Evolutionary conservation across 2,329 filamentous ascomycete species (phyloP).

Genomic region (Arthrobotrys conoides): DNA sequence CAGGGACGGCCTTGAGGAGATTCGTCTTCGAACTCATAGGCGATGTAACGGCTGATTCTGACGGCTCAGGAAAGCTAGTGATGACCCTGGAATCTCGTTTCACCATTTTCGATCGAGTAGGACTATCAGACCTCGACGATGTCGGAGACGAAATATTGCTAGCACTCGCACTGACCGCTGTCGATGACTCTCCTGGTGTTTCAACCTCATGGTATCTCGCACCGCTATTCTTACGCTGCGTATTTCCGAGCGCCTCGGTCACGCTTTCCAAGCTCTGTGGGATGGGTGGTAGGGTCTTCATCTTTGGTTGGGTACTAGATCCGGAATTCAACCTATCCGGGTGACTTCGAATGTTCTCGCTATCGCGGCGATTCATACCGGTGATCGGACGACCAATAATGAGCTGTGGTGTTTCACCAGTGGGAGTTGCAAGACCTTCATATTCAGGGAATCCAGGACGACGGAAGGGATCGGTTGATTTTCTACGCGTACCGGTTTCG

Average conservation of each 20-base stretch:
- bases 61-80: slow-evolving; percentile 55
- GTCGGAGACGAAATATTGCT: slow-evolving; percentile 47
- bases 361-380: slow-evolving; percentile 48
- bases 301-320: slow-evolving; percentile 4
- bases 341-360: slow-evolving; percentile 49
- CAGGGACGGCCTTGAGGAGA: slow-evolving; percentile 46
- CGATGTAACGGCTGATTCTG: slow-evolving; percentile 13
- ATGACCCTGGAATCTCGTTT: slow-evolving; percentile 51
- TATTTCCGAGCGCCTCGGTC: slow-evolving; percentile 34
- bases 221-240: background rate
- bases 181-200: slow-evolving; percentile 29
- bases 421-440: slow-evolving; percentile 49
- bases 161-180: slow-evolving; percentile 51
- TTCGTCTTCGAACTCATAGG: slow-evolving; percentile 53
- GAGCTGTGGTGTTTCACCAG: slow-evolving; percentile 4
- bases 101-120: slow-evolving; percentile 30
- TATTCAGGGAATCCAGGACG: slow-evolving; percentile 47
- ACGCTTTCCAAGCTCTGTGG: slow-evolving; percentile 45
- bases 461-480: slow-evolving; percentile 51
- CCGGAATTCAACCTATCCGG: slow-evolving; percentile 41
- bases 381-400: slow-evolving; percentile 56
- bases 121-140: slow-evolving; percentile 53
- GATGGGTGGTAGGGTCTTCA: slow-evolving; percentile 28
- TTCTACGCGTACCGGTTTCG: slow-evolving; percentile 63
- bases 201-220: background rate